Conservation (phyloP, 2,329 filamentous ascomycete genomes). For the Penicillium rolfsii region DNA sequence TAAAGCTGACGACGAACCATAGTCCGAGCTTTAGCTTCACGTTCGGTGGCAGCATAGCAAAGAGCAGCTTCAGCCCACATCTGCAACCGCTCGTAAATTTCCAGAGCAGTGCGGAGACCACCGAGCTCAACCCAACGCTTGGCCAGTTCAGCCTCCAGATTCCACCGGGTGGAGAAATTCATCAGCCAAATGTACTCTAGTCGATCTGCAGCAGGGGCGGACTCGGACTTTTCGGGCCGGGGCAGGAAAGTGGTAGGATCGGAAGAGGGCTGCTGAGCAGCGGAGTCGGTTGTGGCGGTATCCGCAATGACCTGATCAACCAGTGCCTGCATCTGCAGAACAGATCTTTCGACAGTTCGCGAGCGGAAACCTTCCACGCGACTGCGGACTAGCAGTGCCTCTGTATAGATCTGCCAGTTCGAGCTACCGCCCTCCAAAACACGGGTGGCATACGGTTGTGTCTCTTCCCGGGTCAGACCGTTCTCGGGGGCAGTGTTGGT, state of each 20-base stretch:
- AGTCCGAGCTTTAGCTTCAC: constrained; percentile 78
- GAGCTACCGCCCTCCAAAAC: constrained; percentile 86
- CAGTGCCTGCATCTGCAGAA: constrained; percentile 90
- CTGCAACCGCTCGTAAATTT: constrained; percentile 91
- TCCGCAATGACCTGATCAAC: constrained; percentile 95
- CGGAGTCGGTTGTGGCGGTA: constrained; percentile 58
- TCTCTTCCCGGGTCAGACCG: constrained; percentile 88
- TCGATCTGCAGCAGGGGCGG: constrained; percentile 72
- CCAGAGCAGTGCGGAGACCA: constrained; percentile 83
- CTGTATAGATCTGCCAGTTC: constrained; percentile 98
- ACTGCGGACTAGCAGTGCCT: constrained; percentile 85
- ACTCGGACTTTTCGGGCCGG: constrained; percentile 72
- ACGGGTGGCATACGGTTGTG: constrained; percentile 84
- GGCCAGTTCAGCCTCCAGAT: constrained; percentile 89
- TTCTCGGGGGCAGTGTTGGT: constrained; percentile 86
- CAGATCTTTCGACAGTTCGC: constrained; percentile 82
- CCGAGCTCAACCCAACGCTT: constrained; percentile 90
- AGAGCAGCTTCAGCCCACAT: constrained; percentile 95
- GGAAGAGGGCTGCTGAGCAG: constrained; percentile 38
- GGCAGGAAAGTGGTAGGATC: constrained; percentile 80
- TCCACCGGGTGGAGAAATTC: constrained; percentile 85
- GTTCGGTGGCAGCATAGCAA: constrained; percentile 77
- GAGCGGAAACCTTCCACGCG: constrained; percentile 87
- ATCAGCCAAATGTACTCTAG: constrained; percentile 83
- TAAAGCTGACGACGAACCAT: constrained; percentile 81